phyloP scores from a whole-genome alignment of 257 asterid species.

The Penstemon newberryi region DNA sequence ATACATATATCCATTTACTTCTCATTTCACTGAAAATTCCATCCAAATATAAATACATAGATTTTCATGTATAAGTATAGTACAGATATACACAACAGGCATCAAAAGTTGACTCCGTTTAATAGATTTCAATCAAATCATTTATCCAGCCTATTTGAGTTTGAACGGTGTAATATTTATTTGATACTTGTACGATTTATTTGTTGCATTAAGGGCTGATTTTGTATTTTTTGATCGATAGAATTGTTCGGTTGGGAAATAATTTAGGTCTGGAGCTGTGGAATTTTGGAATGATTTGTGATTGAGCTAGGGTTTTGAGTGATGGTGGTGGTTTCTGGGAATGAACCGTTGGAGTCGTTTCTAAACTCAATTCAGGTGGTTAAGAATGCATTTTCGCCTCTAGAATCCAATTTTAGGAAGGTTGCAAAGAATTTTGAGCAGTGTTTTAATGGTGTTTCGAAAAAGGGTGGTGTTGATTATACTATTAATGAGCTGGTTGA shows the following conservation, averaged over 20 bases:
- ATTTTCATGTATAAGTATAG: conserved; percentile 14
- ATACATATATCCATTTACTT: conserved; percentile 10
- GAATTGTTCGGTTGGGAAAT: conserved; percentile 24
- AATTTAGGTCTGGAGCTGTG: conserved; percentile 23
- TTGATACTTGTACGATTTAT: conserved; percentile 21
- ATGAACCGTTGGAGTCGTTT: conserved; percentile 83
- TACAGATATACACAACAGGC: conserved; percentile 9
- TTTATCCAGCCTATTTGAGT: conserved; percentile 13
- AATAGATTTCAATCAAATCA: conserved; percentile 15
- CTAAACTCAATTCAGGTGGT: conserved; percentile 77
- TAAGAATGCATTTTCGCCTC: conserved; percentile 65
- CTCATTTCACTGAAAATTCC: conserved; percentile 24
- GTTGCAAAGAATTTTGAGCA: conserved; percentile 76
- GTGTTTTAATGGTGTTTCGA: conserved; percentile 63
- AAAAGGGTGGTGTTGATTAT: conserved; percentile 29
- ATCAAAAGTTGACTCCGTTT: conserved; percentile 21
- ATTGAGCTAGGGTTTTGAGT: conserved; percentile 47
- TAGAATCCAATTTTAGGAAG: conserved; percentile 70
- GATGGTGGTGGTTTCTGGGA: conserved; percentile 67
- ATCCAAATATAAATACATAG: conserved; percentile 14
- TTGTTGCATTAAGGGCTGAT: conserved; percentile 24
- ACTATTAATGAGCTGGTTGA: conserved; percentile 28
- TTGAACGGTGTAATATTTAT: conserved; percentile 26
- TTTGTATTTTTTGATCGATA: conserved; percentile 11
- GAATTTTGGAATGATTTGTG: conserved; percentile 38